Base-by-base conservation (phyloP, 2,329 filamentous ascomycete genomes). In the Penicillium nordicum region DNA sequence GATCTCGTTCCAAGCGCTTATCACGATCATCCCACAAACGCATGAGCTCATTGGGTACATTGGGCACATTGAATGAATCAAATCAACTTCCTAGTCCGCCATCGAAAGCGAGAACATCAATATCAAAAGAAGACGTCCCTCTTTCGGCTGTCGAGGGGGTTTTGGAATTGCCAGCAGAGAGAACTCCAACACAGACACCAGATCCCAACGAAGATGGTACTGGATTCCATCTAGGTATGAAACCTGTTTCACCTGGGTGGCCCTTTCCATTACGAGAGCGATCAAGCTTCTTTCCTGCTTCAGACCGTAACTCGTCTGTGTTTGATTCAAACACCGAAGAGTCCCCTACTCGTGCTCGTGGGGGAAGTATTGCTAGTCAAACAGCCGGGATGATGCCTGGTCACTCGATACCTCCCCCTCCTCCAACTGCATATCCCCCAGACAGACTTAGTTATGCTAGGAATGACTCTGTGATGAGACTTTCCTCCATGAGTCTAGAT, bases 401-500 rank as follows among this genome's bases (percentile, higher is more conserved):
- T 16, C 68, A 70, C 36, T 69, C 74, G 3, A 61, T 76, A 34
- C 75, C 74, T 23, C 69, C 73, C 6, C 69, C 73, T 9, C 64
- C 73, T 1, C 66, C 70, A 5, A 60, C 65, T 42, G 67, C 69
- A 10, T 69, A 64, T 53, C 64, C 63, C 18, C 63, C 65, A n/a
- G 69, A 70, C 41, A 62, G 71, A 36, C 69, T 72, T 53, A 69
- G 65, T 32, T 65, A 73, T 14, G 63, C 70, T 27, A 67, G 66
- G 53, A 72, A 74, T 40, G 72, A 74, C 51, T 74, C 71, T 5
- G 52, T 63, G 5, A 64, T 69, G 60, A 66, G 72, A 3, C 62
- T 72, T 38, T 75, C 73, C 12, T 72, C 70, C 1, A 58, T 73
- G 57, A 75, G 72, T 49, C 55, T 74, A 1, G 72, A 74, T 49